Evolutionary conservation across 2,329 filamentous ascomycete species (phyloP), one percentile per base, ranked within the genome.

Genomic region (Aspergillus felis): DNA sequence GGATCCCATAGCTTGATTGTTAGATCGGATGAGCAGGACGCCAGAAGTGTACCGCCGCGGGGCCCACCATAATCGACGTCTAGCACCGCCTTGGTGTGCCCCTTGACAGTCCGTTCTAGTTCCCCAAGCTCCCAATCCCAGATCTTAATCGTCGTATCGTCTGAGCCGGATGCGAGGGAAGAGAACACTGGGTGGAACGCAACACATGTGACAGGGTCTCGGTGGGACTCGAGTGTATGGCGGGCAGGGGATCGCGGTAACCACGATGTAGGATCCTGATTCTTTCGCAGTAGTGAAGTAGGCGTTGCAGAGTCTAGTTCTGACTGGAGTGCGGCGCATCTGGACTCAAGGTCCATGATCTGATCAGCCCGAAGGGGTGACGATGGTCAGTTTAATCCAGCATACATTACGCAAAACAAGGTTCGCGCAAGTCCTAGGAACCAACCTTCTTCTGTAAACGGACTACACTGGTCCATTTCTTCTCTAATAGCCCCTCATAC

Each of bases 401-500:
- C 22, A 25, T 5, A 27, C 22, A 47, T 14, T 3, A 47, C 44
- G 24, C 44, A 12, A 47, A 47, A 47, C 20, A 24, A 47, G 9
- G 4, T 24, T 27, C 24, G 22, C 44, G 44, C 44, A 52, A 32
- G 41, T 25, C 25, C 48, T 50, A 25, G 20, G 22, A 38, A 49
- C 74, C 53, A 75, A 88, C 90, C 88, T 95, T 96, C 77, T 96
- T 96, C 77, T 97, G 92, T 72, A 97, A 76, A 58, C 92, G 84
- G 66, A 96, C 91, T 25, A 96, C 88, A 68, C 90, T 94, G n/a
- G 92, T 97, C 93, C 93, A 97, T 80, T 97, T 97, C 83, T 95
- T 96, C 82, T 97, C 92, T 63, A 97, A 77, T 27, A 97, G 76
- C 3, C 89, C 89, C 76, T 96, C 91, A 78, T 97, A 97, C 76